Evolutionary conservation across 176 grass and related monocot genomes (phyloP), one percentile per base, ranked within the genome.

Genomic region (Oropetium thomaeum): DNA sequence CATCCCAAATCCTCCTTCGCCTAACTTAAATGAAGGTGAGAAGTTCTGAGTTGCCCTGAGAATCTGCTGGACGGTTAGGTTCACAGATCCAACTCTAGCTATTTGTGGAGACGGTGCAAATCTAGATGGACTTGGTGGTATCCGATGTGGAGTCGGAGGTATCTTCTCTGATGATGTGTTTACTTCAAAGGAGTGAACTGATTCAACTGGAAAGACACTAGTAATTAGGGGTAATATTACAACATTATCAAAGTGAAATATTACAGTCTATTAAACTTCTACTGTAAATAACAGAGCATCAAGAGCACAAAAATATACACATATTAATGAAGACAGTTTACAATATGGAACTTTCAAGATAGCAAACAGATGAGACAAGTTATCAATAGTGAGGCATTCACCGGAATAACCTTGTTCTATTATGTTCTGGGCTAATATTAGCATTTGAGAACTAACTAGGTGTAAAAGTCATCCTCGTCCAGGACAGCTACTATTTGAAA

Each of bases 111-210:
- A 98, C 16, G 81, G 84, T 30, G 92, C 88, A 44, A 99, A 99
- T 86, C 96, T 85, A 78, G 96, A 99, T 73, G 96, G 96, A 73
- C 96, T 99, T 66, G 96, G 96, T 82, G 96, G 92, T 75, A 99
- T 83, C 65, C 89, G 83, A 37, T 83, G 87, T 53, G 89, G 92
- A 74, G 89, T 92, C 31, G 82, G 70, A 37, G 83, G 89, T 43
- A 88, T n/a, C 87, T 90, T 99, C n/a, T 96, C 96, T 19, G 92
- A 90, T 20, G 89, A 83, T 30, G 92, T 76, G 80, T 82, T 99
- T 71, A 90, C 75, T 22, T 99, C 96, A 58, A 90, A 77, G 47
- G 96, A 92, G 73, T 87, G 68, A 62, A 77, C 11, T 10, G 85
- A 90, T 53, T 93, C 87, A 60, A 85, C 91, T 88, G 87, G 8